These are phyloP conservation scores for Pseudovirgaria hyperparasitica DNA, from an alignment of 2,329 filamentous ascomycete species.

Conservation along the genomic window DNA sequence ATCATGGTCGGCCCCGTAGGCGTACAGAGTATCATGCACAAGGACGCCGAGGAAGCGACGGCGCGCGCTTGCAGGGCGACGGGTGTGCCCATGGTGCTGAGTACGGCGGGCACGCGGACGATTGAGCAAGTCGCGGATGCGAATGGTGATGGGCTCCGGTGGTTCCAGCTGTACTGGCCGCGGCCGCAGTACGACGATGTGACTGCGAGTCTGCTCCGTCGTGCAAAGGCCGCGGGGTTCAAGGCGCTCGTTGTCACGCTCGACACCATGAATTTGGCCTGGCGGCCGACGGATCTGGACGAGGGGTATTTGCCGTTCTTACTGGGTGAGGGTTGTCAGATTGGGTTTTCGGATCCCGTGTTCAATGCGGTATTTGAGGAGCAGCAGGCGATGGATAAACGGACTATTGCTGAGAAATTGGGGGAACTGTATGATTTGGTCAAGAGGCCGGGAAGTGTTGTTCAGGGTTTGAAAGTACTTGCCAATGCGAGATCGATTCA, in stretches of 20 bases:
- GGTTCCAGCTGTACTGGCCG: slow-evolving; percentile 70
- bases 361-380: slow-evolving; percentile 22
- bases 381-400: slow-evolving; percentile 17
- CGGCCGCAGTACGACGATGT: slow-evolving; percentile 50
- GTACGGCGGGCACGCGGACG: slow-evolving; percentile 48
- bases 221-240: slow-evolving; percentile 51
- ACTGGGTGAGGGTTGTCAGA: slow-evolving; percentile 24
- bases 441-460: slow-evolving; percentile 20
- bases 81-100: slow-evolving; percentile 53
- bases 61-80: slow-evolving; percentile 49
- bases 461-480: slow-evolving; percentile 19
- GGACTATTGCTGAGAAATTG: slow-evolving; percentile 18
- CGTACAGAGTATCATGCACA: slow-evolving; percentile 55
- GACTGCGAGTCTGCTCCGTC: slow-evolving; percentile 47
- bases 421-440: slow-evolving; percentile 24
- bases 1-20: slow-evolving; percentile 56
- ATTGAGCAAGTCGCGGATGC: slow-evolving; percentile 55
- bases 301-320: slow-evolving; percentile 48
- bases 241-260: slow-evolving; percentile 58
- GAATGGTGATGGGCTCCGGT: slow-evolving; percentile 45
- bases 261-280: slow-evolving; percentile 57
- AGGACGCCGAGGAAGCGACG: slow-evolving; percentile 50
- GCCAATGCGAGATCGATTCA: slow-evolving; percentile 20
- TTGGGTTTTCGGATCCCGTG: slow-evolving; percentile 23
- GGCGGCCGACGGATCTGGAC: slow-evolving; percentile 57